Percentiles rank a stretch among this genome's conserved stretches.
Evolutionary conservation across 768 basidiomycete genomes (phyloP).

Genomic region (Leccinellum rugosiceps): DNA sequence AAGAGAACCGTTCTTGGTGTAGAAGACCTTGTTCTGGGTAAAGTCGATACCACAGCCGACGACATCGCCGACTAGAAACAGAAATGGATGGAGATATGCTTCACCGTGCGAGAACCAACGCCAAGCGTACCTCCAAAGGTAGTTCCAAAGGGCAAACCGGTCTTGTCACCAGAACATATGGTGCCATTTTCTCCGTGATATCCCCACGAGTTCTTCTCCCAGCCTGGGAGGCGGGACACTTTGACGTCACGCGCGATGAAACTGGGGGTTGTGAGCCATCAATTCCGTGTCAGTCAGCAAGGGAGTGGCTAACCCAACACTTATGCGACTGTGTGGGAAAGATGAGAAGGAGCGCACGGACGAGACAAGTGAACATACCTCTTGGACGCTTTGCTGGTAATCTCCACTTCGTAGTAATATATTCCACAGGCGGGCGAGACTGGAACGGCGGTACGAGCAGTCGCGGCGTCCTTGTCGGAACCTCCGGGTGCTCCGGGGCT

Average conservation of each 20-base stretch:
- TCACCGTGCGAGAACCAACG: background rate
- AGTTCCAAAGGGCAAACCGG: constrained; percentile 70
- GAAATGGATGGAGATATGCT: constrained; percentile 4
- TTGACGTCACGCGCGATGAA: constrained; percentile 66
- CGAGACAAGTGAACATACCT: constrained; percentile 49
- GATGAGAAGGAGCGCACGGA: constrained; percentile 14
- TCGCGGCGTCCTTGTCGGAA: constrained; percentile 80
- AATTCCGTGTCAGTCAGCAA: background rate
- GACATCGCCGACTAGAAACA: constrained; percentile 67
- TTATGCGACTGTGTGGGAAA: constrained; percentile 56
- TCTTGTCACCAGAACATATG: constrained; percentile 70
- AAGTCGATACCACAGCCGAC: constrained; percentile 95
- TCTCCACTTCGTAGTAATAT: constrained; percentile 91
- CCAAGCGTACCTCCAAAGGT: constrained; percentile 69
- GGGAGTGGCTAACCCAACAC: constrained; percentile 60
- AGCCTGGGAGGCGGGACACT: constrained; percentile 77
- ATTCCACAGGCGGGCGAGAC: constrained; percentile 87
- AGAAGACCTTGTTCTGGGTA: constrained; percentile 74
- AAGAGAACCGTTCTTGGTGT: constrained; percentile 81
- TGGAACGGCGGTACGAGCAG: constrained; percentile 71
- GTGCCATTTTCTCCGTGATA: constrained; percentile 91
- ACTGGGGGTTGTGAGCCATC: constrained; percentile 35
- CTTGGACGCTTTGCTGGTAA: constrained; percentile 73
- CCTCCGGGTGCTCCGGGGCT: constrained; percentile 43
- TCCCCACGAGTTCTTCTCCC: constrained; percentile 85